phyloP scores from a whole-genome alignment of 1,284 basidiomycete species.

The Malassezia restricta region DNA sequence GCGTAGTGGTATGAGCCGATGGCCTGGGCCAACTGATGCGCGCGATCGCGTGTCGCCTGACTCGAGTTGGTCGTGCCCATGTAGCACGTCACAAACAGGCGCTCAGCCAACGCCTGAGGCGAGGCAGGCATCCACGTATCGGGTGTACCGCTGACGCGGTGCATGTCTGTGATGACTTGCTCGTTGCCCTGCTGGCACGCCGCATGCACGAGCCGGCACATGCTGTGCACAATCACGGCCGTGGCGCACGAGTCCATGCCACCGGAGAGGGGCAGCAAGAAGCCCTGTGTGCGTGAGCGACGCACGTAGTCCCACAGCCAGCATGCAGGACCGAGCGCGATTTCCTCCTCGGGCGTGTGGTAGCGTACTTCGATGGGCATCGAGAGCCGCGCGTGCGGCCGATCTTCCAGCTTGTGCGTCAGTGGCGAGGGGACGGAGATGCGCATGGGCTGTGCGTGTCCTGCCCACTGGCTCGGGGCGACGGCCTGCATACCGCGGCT shows the following conservation, averaged over 20 bases:
- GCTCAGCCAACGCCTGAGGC: conserved; percentile 67
- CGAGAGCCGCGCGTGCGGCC: not conserved
- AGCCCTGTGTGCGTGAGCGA: conserved; percentile 82
- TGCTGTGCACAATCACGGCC: conserved; percentile 83
- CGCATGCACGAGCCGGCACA: conserved; percentile 78
- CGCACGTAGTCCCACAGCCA: conserved; percentile 99
- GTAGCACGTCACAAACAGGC: conserved; percentile 94
- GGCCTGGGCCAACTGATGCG: conserved; percentile 69
- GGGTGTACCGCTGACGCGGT: conserved; percentile 72
- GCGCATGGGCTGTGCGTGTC: conserved; percentile 53
- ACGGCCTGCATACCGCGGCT: conserved; percentile 85
- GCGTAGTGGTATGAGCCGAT: conserved; percentile 69
- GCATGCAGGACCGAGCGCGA: conserved; percentile 94
- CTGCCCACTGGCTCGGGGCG: not conserved
- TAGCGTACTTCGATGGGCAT: conserved; percentile 10
- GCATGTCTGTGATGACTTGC: conserved; percentile 79
- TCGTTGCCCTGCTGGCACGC: conserved; percentile 56
- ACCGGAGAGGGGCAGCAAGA: conserved; percentile 91
- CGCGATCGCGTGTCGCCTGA: conserved; percentile 68
- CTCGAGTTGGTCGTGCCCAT: conserved; percentile 98
- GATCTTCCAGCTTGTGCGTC: conserved; percentile 39
- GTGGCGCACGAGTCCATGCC: conserved; percentile 96
- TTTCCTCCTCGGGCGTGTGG: conserved; percentile 73
- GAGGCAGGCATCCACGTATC: conserved; percentile 69
- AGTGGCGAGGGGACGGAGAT: conserved; percentile 50